Percentiles rank a stretch among this genome's conserved stretches.
phyloP scores from a whole-genome alignment of 1,284 basidiomycete species.

The Tilletia setariae region DNA sequence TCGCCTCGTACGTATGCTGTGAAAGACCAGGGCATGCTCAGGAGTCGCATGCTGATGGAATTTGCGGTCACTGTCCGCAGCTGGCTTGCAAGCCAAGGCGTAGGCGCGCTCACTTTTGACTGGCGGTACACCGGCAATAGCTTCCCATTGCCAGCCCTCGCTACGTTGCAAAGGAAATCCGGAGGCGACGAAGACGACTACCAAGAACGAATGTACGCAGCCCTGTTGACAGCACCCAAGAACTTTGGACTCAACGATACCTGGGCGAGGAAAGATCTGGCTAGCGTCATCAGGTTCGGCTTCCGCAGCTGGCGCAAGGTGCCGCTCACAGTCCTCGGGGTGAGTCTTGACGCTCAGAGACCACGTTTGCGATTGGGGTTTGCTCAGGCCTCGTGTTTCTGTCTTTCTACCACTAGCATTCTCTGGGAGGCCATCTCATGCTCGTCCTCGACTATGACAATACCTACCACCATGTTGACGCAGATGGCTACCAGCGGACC shows the following conservation, averaged over 20 bases:
- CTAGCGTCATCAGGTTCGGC: constrained; percentile 30
- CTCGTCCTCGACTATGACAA: not conserved
- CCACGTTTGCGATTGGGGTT: too few relatives aligned
- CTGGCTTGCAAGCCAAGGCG: constrained; percentile 34
- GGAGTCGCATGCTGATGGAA: not conserved
- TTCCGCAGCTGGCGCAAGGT: constrained; percentile 27
- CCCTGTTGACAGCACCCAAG: constrained; percentile 28
- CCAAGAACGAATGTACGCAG: constrained; percentile 33
- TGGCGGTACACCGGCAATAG: constrained; percentile 37
- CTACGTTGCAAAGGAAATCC: constrained; percentile 26
- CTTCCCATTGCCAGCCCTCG: constrained; percentile 32
- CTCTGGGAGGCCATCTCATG: constrained; percentile 38
- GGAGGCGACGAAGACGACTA: constrained; percentile 18
- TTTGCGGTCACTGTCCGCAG: not conserved
- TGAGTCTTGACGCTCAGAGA: constrained; percentile 17
- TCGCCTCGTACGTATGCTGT: constrained; percentile 18
- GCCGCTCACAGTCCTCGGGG: constrained; percentile 34
- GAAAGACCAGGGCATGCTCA: not conserved
- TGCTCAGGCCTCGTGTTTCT: too few relatives aligned
- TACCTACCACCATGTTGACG: constrained; percentile 9
- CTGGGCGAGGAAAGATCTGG: constrained; percentile 38
- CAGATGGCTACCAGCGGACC: not conserved
- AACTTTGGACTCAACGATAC: constrained; percentile 36
- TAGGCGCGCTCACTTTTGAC: constrained; percentile 40
- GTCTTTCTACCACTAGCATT: too few relatives aligned